phyloP scores from a whole-genome alignment of 148 eudicot species.

The Agrostemma githago region DNA sequence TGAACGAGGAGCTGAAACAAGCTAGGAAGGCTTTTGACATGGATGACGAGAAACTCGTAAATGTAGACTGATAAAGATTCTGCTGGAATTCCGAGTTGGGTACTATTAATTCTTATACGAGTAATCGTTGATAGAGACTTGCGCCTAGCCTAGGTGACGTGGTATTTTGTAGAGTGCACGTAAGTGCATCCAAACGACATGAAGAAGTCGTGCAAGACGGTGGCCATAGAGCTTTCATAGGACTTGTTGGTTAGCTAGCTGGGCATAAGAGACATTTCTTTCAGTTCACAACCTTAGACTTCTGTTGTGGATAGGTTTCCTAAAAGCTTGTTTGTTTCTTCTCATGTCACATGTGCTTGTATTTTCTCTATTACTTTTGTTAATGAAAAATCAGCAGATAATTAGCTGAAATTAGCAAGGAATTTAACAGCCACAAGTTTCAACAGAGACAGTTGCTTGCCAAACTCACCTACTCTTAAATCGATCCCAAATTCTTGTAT shows the following conservation, averaged over 20 bases:
- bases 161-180: background rate
- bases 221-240: background rate
- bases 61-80: constrained; percentile 39
- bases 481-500: too few species aligned
- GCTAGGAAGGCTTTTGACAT: constrained; percentile 93
- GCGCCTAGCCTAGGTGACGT: background rate
- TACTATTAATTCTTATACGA: background rate
- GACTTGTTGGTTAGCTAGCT: background rate
- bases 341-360: constrained; percentile 2
- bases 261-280: background rate
- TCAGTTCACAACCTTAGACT: background rate
- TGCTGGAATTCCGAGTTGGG: background rate
- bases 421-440: background rate
- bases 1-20: constrained; percentile 97
- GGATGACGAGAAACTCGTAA: constrained; percentile 81
- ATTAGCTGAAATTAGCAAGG: too few species aligned
- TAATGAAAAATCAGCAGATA: too few species aligned
- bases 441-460: constrained; percentile 16
- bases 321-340: constrained; percentile 10
- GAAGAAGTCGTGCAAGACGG: background rate
- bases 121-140: background rate
- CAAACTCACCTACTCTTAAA: background rate
- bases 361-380: background rate
- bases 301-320: background rate
- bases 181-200: background rate